Evolutionary conservation across 2,329 filamentous ascomycete genomes (phyloP).

Genomic region (Sclerotinia trifoliorum): DNA sequence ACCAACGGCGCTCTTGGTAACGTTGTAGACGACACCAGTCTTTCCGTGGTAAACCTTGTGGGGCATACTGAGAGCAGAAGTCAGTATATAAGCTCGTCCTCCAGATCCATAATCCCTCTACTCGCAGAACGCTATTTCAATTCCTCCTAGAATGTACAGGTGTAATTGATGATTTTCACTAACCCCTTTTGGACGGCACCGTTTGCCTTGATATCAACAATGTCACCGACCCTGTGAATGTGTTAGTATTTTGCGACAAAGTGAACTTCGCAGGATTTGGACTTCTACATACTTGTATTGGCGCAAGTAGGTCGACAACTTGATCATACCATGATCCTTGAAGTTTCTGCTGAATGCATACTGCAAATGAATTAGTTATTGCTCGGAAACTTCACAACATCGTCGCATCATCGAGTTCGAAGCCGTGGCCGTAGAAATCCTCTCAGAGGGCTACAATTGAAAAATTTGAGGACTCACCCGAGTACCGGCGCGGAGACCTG

Average conservation of each 20-base stretch:
- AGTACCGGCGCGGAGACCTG: conserved; percentile 83
- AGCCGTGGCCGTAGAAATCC: conserved; percentile 8
- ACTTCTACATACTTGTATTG: conserved; percentile 71
- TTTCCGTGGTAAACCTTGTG: conserved; percentile 99
- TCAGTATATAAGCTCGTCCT: conserved; percentile 17
- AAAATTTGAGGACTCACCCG: conserved; percentile 57
- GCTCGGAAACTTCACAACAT: not conserved
- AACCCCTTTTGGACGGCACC: conserved; percentile 98
- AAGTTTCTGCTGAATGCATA: conserved; percentile 82
- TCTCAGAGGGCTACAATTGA: not conserved
- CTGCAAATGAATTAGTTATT: conserved; percentile 43
- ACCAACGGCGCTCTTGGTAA: conserved; percentile 95
- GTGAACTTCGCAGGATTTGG: conserved; percentile 5
- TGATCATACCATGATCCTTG: conserved; percentile 93
- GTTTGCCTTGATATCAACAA: conserved; percentile 98
- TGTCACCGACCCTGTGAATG: conserved; percentile 79
- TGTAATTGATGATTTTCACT: conserved; percentile 45
- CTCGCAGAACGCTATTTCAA: not conserved
- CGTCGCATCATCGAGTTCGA: conserved; percentile 21
- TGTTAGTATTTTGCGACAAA: conserved; percentile 45
- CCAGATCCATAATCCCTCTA: not conserved
- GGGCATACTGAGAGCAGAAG: conserved; percentile 64
- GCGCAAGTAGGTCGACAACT: conserved; percentile 89
- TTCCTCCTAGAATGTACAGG: not conserved
- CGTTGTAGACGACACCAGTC: conserved; percentile 98